Base-by-base conservation (phyloP, 805 yeast genomes). In the Kuraishia molischiana region DNA sequence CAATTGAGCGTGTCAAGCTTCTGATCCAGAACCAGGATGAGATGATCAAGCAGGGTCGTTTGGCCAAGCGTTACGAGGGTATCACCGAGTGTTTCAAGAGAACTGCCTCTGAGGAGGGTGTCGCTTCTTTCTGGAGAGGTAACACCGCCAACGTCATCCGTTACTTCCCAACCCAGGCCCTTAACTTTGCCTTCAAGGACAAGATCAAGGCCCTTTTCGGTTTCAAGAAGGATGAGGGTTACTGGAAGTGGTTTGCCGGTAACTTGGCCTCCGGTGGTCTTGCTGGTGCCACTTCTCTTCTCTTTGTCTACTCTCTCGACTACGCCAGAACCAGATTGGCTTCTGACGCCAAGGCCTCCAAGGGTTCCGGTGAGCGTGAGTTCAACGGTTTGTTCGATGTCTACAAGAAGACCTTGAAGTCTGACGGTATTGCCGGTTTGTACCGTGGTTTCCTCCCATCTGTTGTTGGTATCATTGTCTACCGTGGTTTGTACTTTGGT, bases 391-490 rank as follows among this genome's bases (percentile, higher is more conserved):
- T 87, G 69, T 61, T 87, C 59, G 97, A 87, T 69, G 97, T 87
- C 58, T 87, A 87, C 86, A 85, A 75, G 76, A 85, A 87, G 82
- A 87, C 97, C 57, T 69, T 87, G 61, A 89, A 89, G 61, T 61
- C 95, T 55, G 97, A 89, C 66, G 97, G 97, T 84, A 62, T 87
- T 69, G 95, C 95, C 55, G 97, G 97, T 83, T 77, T 87, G 66
- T 87, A 87, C 87, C 85, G 97, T 80, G 97, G 97, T 77, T 87
- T 87, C 87, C 85, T 89, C 68, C 96, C 96, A 65, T 87, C 96
- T 57, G 96, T 89, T 65, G 76, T 85, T 56, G 97, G 97, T 81
- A 89, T 87, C 62, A 70, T 89, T 73, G 96, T 86, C 64, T 87
- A 89, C 95, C 86, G 97, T 82, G 97, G 97, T 85, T 75, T 87